Evolutionary conservation across 805 yeast species (phyloP), one percentile per base, ranked within the genome.

Genomic region (Suhomyces xylopsoci): DNA sequence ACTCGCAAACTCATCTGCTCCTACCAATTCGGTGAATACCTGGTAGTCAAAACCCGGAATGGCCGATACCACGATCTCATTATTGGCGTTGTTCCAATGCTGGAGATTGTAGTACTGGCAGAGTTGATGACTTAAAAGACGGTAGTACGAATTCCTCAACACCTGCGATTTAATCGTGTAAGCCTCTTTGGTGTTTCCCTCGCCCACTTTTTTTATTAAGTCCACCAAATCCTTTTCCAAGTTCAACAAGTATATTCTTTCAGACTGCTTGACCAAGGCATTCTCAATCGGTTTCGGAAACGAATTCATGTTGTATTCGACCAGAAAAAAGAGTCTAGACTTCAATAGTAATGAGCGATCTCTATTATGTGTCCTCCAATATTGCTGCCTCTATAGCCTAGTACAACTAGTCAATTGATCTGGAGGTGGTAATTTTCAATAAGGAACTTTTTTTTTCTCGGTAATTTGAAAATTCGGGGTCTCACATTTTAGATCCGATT

Each of bases 91-190:
- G 50, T 65, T 62, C 62, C 61, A 58, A 61, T 87, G 92, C 43
- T 83, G 83, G 51, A 87, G 64, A 22, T 75, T 70, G 61, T 85
- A 84, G 63, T 85, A 85, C 38, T 83, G 86, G 4, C 91, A 88
- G 34, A 86, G 69, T 57, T 85, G 87, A 65, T 88, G 92, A 0
- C 87, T 78, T 50, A 88, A 67, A 45, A 88, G 70, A 58, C 93
- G 70, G 58, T 82, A 83, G 64, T 84, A 87, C 2, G 90, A 84
- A 64, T 87, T 87, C 78, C 83, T 78, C 6, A 87, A 81, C 24
- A 47, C 49, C 36, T 49, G 54, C 7, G 66, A 57, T 41, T 55
- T 53, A 32, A 65, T 61, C 2, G 52, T 49, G 28, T 57, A 55
- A 5, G n/a, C 26, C n/a, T 14, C 36, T 19, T 28, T 12, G 40